Base-by-base conservation (phyloP, 805 yeast genomes). In the Yarrowia deformans region DNA sequence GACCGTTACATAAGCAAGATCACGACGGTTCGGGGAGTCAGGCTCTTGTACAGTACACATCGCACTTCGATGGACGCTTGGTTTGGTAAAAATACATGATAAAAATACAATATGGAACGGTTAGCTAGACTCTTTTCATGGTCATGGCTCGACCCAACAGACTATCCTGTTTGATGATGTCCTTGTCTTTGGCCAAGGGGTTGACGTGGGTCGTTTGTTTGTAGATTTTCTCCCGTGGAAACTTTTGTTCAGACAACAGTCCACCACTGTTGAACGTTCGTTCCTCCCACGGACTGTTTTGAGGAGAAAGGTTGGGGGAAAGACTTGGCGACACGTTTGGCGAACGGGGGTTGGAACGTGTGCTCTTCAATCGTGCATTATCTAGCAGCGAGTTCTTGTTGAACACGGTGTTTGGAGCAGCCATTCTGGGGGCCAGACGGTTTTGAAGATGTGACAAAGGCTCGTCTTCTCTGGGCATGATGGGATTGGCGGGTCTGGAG, bases 111-210 rank as follows among this genome's bases (percentile, higher is more conserved):
- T 35, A 16, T 16, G 18, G 56, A 35, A 52, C n/a, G n/a, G 29
- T 13, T 19, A 6, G 8, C 48, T 40, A 39, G n/a, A 63, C 56
- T 10, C 56, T n/a, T 48, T 49, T 48, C 48, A 40, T 48, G 29
- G 68, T 63, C 56, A 63, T 48, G 39, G 68, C 56, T 14, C 68
- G 19, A 8, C 68, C 68, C 46, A 63, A 32, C 37, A 63, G 18
- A 39, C 48, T 37, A 12, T 63, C 68, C 56, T 63, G 68, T 39
- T 63, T 63, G 68, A 63, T 63, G n/a, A 63, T 63, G 19, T 63
- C 68, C 37, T 40, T 46, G n/a, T 63, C 68, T 29, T 49, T 48
- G 35, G 68, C 68, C 56, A 63, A 32, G 1, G 68, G 68, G 29
- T 63, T 63, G 10, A 63, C 19, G 13, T 63, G 56, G 50, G 12